phyloP scores from a whole-genome alignment of 495 filamentous ascomycete genomes.

The Letharia lupina region DNA sequence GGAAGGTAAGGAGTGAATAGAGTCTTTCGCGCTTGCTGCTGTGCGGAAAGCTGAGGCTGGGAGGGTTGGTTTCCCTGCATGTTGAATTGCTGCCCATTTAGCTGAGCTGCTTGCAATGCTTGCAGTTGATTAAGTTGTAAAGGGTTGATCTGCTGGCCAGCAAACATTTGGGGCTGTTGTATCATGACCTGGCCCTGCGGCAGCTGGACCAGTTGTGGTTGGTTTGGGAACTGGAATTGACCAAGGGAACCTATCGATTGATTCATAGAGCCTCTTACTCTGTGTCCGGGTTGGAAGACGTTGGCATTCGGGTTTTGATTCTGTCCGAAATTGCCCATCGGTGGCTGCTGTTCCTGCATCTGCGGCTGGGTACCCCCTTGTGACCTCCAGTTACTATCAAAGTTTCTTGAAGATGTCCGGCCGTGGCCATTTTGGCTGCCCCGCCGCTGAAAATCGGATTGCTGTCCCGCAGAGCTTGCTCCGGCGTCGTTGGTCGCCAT shows the following conservation, averaged over 20 bases:
- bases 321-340: slow-evolving; percentile 60
- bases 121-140: slow-evolving; percentile 88
- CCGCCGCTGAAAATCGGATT: slow-evolving; percentile 62
- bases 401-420: slow-evolving; percentile 79
- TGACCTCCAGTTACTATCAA: slow-evolving; percentile 96
- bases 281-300: slow-evolving; percentile 87
- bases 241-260: slow-evolving; percentile 82
- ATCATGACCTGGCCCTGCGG: slow-evolving; percentile 75
- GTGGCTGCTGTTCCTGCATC: slow-evolving; percentile 43
- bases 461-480: slow-evolving; percentile 39
- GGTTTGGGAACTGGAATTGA: slow-evolving; percentile 82
- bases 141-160: slow-evolving; percentile 76
- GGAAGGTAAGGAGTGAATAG: slow-evolving; percentile 97
- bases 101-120: slow-evolving; percentile 75
- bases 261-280: slow-evolving; percentile 71
- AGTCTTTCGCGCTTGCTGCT: slow-evolving; percentile 89
- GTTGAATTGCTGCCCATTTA: slow-evolving; percentile 66
- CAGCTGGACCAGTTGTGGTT: slow-evolving; percentile 82
- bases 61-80: slow-evolving; percentile 72
- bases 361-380: slow-evolving; percentile 58
- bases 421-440: slow-evolving; percentile 62
- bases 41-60: slow-evolving; percentile 48
- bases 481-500: slow-evolving; percentile 46
- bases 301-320: slow-evolving; percentile 45
- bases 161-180: slow-evolving; percentile 64